phyloP scores from a whole-genome alignment of 2,329 filamentous ascomycete genomes.

The Calonectria pseudoturangicola region DNA sequence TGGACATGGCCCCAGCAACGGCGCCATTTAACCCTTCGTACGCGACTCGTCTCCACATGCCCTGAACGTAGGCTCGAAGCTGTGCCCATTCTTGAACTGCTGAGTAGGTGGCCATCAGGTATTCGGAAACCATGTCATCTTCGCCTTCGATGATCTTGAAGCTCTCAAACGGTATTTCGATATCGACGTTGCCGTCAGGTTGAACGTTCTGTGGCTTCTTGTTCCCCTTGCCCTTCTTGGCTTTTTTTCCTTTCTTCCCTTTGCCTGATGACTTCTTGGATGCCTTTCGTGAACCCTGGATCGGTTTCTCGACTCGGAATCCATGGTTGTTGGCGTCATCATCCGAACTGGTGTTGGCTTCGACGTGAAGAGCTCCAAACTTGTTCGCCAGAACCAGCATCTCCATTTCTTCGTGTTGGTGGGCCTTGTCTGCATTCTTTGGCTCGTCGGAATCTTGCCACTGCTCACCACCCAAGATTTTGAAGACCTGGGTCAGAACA shows the following conservation, averaged over 20 bases:
- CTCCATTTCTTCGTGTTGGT: constrained; percentile 50
- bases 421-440: neutral
- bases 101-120: constrained; percentile 65
- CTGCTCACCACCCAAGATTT: constrained; percentile 58
- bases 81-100: constrained; percentile 61
- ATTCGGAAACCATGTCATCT: constrained; percentile 61
- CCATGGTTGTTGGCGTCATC: constrained; percentile 30
- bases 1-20: constrained; percentile 65
- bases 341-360: neutral
- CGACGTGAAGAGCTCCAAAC: constrained; percentile 39
- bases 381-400: constrained; percentile 37
- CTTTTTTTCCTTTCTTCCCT: constrained; percentile 40
- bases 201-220: constrained; percentile 42
- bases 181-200: neutral
- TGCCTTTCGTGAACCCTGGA: constrained; percentile 7
- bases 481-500: constrained; percentile 60
- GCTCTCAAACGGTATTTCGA: constrained; percentile 64
- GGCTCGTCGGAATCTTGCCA: constrained; percentile 41
- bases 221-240: constrained; percentile 44
- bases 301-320: neutral
- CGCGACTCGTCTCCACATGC: constrained; percentile 65
- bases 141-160: constrained; percentile 65
- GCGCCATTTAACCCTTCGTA: constrained; percentile 67
- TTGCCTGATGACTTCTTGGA: constrained; percentile 7
- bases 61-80: constrained; percentile 63